Percentiles rank a stretch among this genome's conserved stretches.
phyloP scores from a whole-genome alignment of 169 alveolate species.

The Cryptosporidium xiaoi region DNA sequence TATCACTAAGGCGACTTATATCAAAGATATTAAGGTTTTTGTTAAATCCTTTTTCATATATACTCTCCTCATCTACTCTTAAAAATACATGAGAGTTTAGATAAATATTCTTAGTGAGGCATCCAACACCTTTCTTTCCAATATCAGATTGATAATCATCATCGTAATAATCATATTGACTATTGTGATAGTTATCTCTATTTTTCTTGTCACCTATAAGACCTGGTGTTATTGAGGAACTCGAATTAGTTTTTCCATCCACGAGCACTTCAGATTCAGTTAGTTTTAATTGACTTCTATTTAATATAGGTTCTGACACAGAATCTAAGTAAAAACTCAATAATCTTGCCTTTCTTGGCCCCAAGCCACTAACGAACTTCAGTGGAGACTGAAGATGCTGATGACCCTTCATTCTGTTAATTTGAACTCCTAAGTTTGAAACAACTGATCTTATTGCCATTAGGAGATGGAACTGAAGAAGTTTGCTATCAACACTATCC shows the following conservation, averaged over 20 bases:
- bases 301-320: constrained; percentile 7
- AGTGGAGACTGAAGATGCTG: constrained; percentile 81
- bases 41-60: constrained; percentile 44
- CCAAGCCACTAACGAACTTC: constrained; percentile 85
- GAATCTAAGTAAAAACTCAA: constrained; percentile 53
- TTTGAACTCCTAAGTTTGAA: constrained; percentile 82
- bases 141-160: constrained; percentile 19
- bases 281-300: constrained; percentile 16
- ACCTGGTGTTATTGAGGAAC: background rate
- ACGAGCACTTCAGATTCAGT: background rate
- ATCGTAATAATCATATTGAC: constrained; percentile 50
- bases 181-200: background rate
- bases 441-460: constrained; percentile 80
- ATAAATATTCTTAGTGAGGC: constrained; percentile 40
- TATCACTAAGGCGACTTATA: constrained; percentile 48
- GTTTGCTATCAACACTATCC: constrained; percentile 19
- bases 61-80: constrained; percentile 55
- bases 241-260: background rate
- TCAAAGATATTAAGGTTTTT: constrained; percentile 45
- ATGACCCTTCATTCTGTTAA: constrained; percentile 80
- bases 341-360: constrained; percentile 84
- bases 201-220: background rate
- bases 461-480: constrained; percentile 48
- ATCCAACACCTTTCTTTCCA: background rate
- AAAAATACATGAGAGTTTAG: constrained; percentile 43